These are phyloP conservation scores for Neurospora tetraspora DNA, from an alignment of 495 filamentous ascomycete genomes.

Conservation along the genomic window DNA sequence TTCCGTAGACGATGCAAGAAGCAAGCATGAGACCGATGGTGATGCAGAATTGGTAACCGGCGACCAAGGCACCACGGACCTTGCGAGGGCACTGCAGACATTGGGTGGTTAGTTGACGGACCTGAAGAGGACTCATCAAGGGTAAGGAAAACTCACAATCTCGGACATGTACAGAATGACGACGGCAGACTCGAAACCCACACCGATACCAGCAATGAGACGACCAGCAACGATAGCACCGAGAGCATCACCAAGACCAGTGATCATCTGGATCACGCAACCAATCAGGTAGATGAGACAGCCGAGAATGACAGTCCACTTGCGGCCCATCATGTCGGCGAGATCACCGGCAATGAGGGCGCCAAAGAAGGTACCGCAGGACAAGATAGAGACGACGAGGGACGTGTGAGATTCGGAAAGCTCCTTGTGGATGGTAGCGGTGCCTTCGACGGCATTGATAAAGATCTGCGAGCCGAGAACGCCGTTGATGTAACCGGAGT, in stretches of 20 bases:
- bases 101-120: slow-evolving; percentile 3
- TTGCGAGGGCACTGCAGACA: slow-evolving; percentile 44
- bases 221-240: slow-evolving; percentile 57
- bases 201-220: slow-evolving; percentile 61
- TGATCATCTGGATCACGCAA: slow-evolving; percentile 49
- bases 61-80: slow-evolving; percentile 64
- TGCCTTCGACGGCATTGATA: slow-evolving; percentile 33
- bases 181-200: slow-evolving; percentile 65
- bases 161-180: slow-evolving; percentile 74
- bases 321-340: slow-evolving; percentile 59
- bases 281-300: slow-evolving; percentile 56
- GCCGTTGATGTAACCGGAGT: slow-evolving; percentile 55
- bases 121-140: background rate
- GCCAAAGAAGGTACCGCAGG: slow-evolving; percentile 67
- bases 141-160: slow-evolving; percentile 23
- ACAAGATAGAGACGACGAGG: slow-evolving; percentile 64
- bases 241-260: slow-evolving; percentile 24
- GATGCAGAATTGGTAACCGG: slow-evolving; percentile 70
- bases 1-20: slow-evolving; percentile 62
- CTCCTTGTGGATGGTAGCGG: background rate
- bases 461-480: slow-evolving; percentile 45
- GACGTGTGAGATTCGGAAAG: slow-evolving; percentile 37
- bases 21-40: slow-evolving; percentile 68
- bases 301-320: slow-evolving; percentile 55
- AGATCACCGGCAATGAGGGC: slow-evolving; percentile 60